Base-by-base conservation (phyloP, 805 yeast species). In the Kuraishia piskuri region DNA sequence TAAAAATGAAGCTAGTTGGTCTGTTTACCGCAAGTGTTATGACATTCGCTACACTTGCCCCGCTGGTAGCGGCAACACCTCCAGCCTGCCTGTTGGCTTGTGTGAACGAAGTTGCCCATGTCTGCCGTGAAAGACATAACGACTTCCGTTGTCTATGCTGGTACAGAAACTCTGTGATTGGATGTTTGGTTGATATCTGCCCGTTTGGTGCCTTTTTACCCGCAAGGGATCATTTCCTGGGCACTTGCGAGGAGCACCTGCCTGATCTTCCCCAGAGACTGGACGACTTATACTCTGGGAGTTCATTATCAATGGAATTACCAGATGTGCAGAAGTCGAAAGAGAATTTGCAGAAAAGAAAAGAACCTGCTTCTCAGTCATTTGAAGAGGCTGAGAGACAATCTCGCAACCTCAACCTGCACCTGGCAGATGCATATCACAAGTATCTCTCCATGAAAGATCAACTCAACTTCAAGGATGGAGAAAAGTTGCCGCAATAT, bases 151-250 rank as follows among this genome's bases (percentile, higher is more conserved):
- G 52, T 36, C 19, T 50, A 22, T 77, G 82, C 59, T 58, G 53
- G 12, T 57, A 50, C 10, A 21, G 26, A 25, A 44, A 50, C 24
- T 31, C 46, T 8, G 50, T 75, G n/a, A 69, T 62, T 37, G 53
- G 70, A 19, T 77, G 82, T 56, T 57, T 76, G 25, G 68, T 68
- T 12, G 75, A 70, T 46, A 61, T 62, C 14, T 75, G 80, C 57
- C 75, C 77, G 0, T 70, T 66, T 48, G 77, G 77, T 1, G 65
- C 64, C 26, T 76, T 69, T 54, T 63, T 71, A 36, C 65, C 74
- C n/a, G 71, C 80, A 10, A 65, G 80, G 61, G 81, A 77, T 57
- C 82, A 78, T 60, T 77, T 59, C 55, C 25, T 47, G 19, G 49
- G 49, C 17, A 47, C 49, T n/a, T 47, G 49, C 24, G 57, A 71